Percentiles rank a stretch among this genome's conserved stretches.
phyloP scores from a whole-genome alignment of 225 moss, liverwort and hornwort species.

The Asterella californica region DNA sequence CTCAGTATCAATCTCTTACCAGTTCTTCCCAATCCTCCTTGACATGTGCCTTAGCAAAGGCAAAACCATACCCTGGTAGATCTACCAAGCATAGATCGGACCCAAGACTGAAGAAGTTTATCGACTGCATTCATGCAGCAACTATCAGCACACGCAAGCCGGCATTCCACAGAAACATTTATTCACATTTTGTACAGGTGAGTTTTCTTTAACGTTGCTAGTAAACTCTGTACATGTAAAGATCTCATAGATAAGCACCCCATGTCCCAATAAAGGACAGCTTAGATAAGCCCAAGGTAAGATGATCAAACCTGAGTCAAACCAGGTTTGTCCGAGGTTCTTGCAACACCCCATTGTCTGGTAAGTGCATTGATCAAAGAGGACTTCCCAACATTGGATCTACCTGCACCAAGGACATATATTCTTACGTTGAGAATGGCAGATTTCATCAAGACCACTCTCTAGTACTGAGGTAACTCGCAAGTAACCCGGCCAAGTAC shows the following conservation, averaged over 20 bases:
- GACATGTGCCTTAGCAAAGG: slow-evolving; percentile 72
- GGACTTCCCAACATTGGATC: slow-evolving; percentile 97
- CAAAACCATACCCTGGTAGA: slow-evolving; percentile 94
- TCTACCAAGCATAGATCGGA: slow-evolving; percentile 80
- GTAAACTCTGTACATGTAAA: neutral
- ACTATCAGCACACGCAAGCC: neutral
- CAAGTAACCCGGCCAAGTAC: too few species aligned
- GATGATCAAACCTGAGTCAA: slow-evolving; percentile 64
- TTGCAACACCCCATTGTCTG: slow-evolving; percentile 86
- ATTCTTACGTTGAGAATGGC: too few species aligned
- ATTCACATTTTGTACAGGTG: neutral
- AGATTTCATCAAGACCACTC: too few species aligned
- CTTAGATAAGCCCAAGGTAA: neutral
- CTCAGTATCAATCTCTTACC: slow-evolving; percentile 37
- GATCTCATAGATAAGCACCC: neutral
- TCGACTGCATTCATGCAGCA: slow-evolving; percentile 47
- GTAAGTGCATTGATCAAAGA: slow-evolving; percentile 88
- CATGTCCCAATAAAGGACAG: neutral
- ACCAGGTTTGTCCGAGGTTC: slow-evolving; percentile 90
- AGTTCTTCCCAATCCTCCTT: slow-evolving; percentile 94
- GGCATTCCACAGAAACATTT: neutral
- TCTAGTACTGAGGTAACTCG: too few species aligned
- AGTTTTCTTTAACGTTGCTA: too few species aligned
- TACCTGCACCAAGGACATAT: too few species aligned
- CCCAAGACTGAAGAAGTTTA: slow-evolving; percentile 88